Base-by-base conservation (phyloP, 495 filamentous ascomycete species). In the Bacidia gigantensis region DNA sequence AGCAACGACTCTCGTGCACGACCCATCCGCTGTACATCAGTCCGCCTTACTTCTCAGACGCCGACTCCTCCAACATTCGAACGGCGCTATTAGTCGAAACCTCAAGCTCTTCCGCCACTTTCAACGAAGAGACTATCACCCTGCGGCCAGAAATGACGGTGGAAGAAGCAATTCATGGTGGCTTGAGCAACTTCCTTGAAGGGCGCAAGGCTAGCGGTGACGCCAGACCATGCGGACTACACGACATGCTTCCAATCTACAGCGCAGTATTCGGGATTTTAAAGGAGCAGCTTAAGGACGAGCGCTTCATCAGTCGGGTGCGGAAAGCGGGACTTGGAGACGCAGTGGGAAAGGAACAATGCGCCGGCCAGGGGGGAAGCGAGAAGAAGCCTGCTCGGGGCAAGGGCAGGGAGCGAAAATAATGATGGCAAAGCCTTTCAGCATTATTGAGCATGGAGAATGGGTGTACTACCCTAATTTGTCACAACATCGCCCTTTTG, bases 21-120 rank as follows among this genome's bases (percentile, higher is more conserved):
- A 62, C 56, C 26, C 53, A 63, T 46, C 60, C 58, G 41, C 50
- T 65, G 11, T 65, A 66, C 49, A 63, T 66, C 50, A 62, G 60
- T 50, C 39, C 17, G 40, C 62, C 62, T 22, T 66, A 66, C 39
- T 63, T 66, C 44, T 52, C 58, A 25, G 25, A 51, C 12, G 38
- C 35, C 11, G 60, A 66, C 55, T 60, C 62, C 17, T 51, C 20
- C 11, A 51, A 32, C 3, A 55, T 63, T 21, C 60, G 54, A 44
- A 45, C 21, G 41, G 56, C 62, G 39, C 22, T 60, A 26, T 44
- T 45, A 51, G 32, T 41, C 39, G 49, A 41, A 26, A 50, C 40
- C 32, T 35, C 29, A 35, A 5, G 14, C 7, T 7, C 42, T 41
- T 39, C 45, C 44, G 39, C 22, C 39, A 39, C 29, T 14, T 44